Conservation (phyloP, 371 early-diverging fungal genomes). For the Coemansia sp. region DNA sequence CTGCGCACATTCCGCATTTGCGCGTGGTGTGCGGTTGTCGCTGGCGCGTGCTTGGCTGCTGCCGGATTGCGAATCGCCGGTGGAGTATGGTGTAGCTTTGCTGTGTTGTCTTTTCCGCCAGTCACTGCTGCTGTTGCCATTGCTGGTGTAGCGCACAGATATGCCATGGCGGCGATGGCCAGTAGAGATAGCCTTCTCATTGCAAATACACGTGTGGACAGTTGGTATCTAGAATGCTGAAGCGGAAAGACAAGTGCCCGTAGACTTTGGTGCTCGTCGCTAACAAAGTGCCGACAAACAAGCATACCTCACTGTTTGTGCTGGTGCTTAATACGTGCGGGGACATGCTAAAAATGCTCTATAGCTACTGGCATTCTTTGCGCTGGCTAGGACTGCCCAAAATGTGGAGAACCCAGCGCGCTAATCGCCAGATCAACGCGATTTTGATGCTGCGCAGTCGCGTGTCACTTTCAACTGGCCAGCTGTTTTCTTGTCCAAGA, state of each 20-base stretch:
- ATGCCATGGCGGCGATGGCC: slow-evolving; percentile 6
- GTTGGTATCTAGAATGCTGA: too few species aligned
- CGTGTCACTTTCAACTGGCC: too few species aligned
- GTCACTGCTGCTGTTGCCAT: background rate
- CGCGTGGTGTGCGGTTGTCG: background rate
- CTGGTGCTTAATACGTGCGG: too few species aligned
- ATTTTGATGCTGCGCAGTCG: too few species aligned
- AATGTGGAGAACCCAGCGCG: background rate
- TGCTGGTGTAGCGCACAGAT: background rate
- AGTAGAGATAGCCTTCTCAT: slow-evolving; percentile 1
- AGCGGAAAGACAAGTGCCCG: too few species aligned
- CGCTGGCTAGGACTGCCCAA: background rate
- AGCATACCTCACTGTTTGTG: too few species aligned
- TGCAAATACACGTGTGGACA: too few species aligned
- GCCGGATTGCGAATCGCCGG: background rate
- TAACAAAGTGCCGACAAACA: too few species aligned
- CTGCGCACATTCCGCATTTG: slow-evolving; percentile 9
- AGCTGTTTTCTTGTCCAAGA: too few species aligned
- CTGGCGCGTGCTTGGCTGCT: background rate
- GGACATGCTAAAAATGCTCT: slow-evolving; percentile 1
- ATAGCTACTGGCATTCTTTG: background rate
- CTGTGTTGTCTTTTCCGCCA: too few species aligned
- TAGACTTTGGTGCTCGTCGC: too few species aligned
- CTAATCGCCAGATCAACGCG: background rate
- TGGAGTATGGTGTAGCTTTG: background rate